These are phyloP conservation scores for Ustilago vetiveriae DNA, from an alignment of 1,284 basidiomycete species.

Conservation along the genomic window DNA sequence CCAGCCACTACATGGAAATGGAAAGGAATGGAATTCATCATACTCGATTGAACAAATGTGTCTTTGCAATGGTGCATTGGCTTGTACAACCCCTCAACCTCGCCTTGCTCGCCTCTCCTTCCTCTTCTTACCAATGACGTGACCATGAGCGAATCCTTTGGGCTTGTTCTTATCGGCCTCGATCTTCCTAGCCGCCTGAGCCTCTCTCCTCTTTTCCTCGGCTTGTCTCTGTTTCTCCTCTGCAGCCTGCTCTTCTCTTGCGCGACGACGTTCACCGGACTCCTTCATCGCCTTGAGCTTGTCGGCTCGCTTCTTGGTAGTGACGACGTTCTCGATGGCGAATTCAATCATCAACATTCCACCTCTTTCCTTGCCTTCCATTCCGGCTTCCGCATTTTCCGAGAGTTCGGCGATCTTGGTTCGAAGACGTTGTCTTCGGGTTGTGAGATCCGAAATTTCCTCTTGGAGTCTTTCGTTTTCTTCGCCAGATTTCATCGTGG, in stretches of 20 bases:
- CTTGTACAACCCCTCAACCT: slow-evolving; percentile 8
- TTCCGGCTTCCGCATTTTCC: slow-evolving; percentile 8
- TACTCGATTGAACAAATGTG: no score
- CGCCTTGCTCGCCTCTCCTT: slow-evolving; percentile 50
- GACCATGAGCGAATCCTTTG: slow-evolving; percentile 43
- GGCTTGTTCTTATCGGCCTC: slow-evolving; percentile 35
- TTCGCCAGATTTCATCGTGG: slow-evolving; percentile 23
- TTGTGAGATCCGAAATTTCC: slow-evolving; percentile 36
- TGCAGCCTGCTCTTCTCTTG: slow-evolving; percentile 18
- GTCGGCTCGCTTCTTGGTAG: slow-evolving; percentile 58
- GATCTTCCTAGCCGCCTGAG: slow-evolving; percentile 34
- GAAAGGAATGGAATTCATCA: no score
- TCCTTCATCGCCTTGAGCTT: slow-evolving; percentile 51
- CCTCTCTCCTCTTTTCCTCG: slow-evolving; percentile 16
- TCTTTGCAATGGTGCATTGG: no score
- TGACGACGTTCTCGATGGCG: slow-evolving; percentile 63
- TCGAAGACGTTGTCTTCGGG: slow-evolving; percentile 51
- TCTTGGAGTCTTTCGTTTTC: slow-evolving; percentile 17
- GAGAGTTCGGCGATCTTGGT: slow-evolving; percentile 48
- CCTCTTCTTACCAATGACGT: slow-evolving; percentile 63
- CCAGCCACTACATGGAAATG: no score
- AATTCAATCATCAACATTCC: slow-evolving; percentile 64
- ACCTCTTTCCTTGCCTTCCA: slow-evolving; percentile 56
- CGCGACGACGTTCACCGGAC: slow-evolving; percentile 28
- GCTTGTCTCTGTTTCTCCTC: slow-evolving; percentile 2